Evolutionary conservation across 805 yeast genomes (phyloP), one percentile per base, ranked within the genome.

Genomic region (Wickerhamomyces pijperi): DNA sequence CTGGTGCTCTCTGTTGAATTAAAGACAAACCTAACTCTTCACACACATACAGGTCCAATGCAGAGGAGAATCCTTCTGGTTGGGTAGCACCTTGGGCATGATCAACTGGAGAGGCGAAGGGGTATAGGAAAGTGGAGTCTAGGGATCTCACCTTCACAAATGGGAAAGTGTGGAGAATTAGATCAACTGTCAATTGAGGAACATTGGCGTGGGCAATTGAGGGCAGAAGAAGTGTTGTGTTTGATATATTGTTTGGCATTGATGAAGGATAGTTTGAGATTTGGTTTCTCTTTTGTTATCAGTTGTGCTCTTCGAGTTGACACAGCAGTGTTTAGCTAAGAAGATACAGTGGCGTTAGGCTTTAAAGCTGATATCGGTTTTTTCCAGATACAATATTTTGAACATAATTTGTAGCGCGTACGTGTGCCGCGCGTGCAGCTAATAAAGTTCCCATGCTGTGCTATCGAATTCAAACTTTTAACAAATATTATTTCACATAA

Each of bases 151-250:
- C 65, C 40, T 58, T 45, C 42, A 79, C 71, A 11, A 79, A 71
- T 4, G 64, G 66, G 19, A 72, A 59, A n/a, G 78, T 74, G 49
- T 80, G 81, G 9, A 87, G 64, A 19, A 90, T 59, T 23, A 88
- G 63, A 56, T 88, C 97, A 5, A 72, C 58, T 0, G 88, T 60
- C 36, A 90, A 61, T 56, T 92, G 98, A 0, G 97, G 94, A 3
- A 87, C 81, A 51, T 90, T 92, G 7, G 95, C 97, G 5, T 84
- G 71, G 3, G 96, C 76, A 0, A 92, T 82, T 0, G 87, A 60
- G 0, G 97, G 97, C 1, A 92, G 33, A 1, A 90, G 53, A n/a
- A 82, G 60, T 2, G 67, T 67, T 2, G 73, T 58, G 34, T 58
- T 60, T 5, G 47, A 36, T 2, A 61, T n/a, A n/a, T n/a, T 35